Evolutionary conservation across 345 rosid species (phyloP), one percentile per base, ranked within the genome.

Genomic region (Eucalyptus cladocalyx): DNA sequence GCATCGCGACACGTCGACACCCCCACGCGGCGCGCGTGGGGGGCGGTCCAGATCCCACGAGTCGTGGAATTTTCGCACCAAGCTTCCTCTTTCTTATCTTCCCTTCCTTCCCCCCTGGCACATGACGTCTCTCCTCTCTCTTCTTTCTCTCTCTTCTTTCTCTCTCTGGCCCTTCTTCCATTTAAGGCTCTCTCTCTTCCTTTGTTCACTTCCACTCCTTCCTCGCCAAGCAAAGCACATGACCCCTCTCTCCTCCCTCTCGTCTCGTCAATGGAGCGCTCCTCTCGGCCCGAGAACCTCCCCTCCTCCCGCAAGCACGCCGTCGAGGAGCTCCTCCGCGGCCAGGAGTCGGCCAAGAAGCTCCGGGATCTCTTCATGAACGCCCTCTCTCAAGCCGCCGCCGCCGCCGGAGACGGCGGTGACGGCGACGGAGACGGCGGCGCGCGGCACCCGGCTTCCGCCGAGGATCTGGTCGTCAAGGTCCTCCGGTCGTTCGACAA

Each of bases 401-500:
- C 2, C 24, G 11, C 1, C 24, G 56, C 26, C 58, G 58, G 47
- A 2, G 69, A 32, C 67, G 69, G 51, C 56, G 69, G 69, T 6
- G 87, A 13, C 58, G 80, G 47, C 60, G 90, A n/a, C 9, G 53
- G 42, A 21, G 58, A 53, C 11, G 58, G 58, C 42, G 8, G 12
- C 51, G 24, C 54, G 34, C 42, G 87, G 9, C 69, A 24, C 30
- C 85, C 42, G 14, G 19, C 85, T 10, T 15, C 86, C 5, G 87
- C 83, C 62, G 72, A 86, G 26, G 90, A 87, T 53, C 91, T 92
- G 58, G 90, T 89, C 45, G 62, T 11, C 26, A 47, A 86, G n/a
- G 90, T 92, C 80, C 43, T 90, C 86, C 62, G 48, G 58, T 90
- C 93, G 49, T 90, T 92, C 87, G 53, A 87, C 65, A 89, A 87